Percentiles rank a stretch among this genome's conserved stretches.
Evolutionary conservation across 2,329 filamentous ascomycete species (phyloP).

Genomic region (Pyricularia pennisetigena): DNA sequence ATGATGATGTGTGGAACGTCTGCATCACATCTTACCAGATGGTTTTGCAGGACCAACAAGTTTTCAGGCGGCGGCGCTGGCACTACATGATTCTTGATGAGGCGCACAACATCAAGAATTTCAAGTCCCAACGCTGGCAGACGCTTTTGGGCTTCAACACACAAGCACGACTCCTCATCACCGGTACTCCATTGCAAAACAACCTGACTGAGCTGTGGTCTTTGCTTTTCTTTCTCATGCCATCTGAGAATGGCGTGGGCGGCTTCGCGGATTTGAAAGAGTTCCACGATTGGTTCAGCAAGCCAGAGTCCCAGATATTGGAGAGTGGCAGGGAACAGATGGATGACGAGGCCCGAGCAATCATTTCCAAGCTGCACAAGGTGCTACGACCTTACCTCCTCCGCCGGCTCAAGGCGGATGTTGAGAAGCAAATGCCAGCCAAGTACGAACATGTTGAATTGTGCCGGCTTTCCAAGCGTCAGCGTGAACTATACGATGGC

Average conservation of each 20-base stretch:
- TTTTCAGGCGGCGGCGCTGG: conserved; percentile 88
- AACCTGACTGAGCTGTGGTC: conserved; percentile 97
- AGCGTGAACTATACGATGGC: conserved; percentile 91
- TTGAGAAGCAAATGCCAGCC: conserved; percentile 97
- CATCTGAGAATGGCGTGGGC: conserved; percentile 75
- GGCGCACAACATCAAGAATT: conserved; percentile 99
- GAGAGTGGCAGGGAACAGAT: conserved; percentile 90
- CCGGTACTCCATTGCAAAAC: conserved; percentile 92
- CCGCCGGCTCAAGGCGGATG: conserved; percentile 84
- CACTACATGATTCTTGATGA: conserved; percentile 98
- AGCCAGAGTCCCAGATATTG: conserved; percentile 90
- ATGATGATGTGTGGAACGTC: conserved; percentile 91
- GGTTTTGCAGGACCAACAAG: conserved; percentile 85
- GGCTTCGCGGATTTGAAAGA: conserved; percentile 93
- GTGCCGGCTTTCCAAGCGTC: conserved; percentile 88
- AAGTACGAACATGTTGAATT: conserved; percentile 98
- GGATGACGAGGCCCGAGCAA: conserved; percentile 85
- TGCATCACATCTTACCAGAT: conserved; percentile 97
- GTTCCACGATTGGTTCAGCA: conserved; percentile 92
- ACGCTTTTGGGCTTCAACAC: conserved; percentile 91
- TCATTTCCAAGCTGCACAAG: conserved; percentile 89
- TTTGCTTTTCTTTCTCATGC: conserved; percentile 90
- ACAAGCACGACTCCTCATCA: conserved; percentile 74
- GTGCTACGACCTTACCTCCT: conserved; percentile 87
- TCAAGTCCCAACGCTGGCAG: conserved; percentile 95